Conservation (phyloP, 1,284 basidiomycete genomes). For the Pyrrhoderma noxium region DNA sequence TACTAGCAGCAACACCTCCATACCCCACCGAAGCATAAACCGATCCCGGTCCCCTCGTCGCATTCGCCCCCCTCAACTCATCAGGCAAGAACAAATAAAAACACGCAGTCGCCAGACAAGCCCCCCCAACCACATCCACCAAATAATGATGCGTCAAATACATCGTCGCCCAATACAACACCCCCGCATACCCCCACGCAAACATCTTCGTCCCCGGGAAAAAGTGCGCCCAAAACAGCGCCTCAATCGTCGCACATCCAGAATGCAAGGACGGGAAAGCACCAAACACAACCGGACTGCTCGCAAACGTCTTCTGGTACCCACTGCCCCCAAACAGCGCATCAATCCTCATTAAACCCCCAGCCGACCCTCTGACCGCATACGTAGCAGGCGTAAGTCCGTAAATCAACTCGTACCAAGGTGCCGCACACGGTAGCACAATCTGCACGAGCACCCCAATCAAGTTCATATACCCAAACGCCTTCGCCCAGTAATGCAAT, state of each 20-base stretch:
- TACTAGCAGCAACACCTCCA: not conserved
- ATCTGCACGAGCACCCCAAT: conserved; percentile 87
- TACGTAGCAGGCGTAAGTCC: conserved; percentile 95
- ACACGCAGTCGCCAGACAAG: conserved; percentile 79
- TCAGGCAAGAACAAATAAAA: conserved; percentile 89
- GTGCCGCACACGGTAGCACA: conserved; percentile 87
- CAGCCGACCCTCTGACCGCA: conserved; percentile 85
- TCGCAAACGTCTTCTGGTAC: conserved; percentile 82
- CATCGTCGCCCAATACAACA: conserved; percentile 98
- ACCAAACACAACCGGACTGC: conserved; percentile 91
- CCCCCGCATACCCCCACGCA: conserved; percentile 81
- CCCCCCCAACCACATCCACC: conserved; percentile 92
- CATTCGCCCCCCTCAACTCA: conserved; percentile 57
- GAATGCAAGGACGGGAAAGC: conserved; percentile 95
- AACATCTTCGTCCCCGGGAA: conserved; percentile 65
- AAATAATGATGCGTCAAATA: conserved; percentile 97
- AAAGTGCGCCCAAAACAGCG: conserved; percentile 91
- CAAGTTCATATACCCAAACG: conserved; percentile 93
- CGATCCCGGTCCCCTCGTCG: conserved; percentile 40
- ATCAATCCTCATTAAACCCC: conserved; percentile 91
- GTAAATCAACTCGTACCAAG: conserved; percentile 98
- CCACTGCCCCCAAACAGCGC: conserved; percentile 72
- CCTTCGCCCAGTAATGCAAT: conserved; percentile 81
- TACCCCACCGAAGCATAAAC: conserved; percentile 20
- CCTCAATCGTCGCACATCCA: conserved; percentile 86